These are phyloP conservation scores for Rhododendron molle DNA, from an alignment of 148 eudicot genomes.

Conservation along the genomic window DNA sequence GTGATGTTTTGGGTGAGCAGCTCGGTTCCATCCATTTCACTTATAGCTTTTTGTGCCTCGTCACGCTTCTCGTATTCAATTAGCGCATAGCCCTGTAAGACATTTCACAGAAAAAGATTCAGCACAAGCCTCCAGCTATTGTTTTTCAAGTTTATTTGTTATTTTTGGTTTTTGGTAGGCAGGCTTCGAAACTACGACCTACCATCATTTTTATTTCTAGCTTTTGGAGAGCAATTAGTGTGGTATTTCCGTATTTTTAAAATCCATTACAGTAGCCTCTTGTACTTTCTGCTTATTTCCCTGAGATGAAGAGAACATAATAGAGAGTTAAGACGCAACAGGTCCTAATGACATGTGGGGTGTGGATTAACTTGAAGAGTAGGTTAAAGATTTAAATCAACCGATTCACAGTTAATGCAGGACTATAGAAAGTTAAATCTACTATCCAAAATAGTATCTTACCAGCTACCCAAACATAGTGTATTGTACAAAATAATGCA, in stretches of 20 bases:
- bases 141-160: neutral
- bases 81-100: conserved; percentile 78
- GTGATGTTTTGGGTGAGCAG: conserved; percentile 64
- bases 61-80: conserved; percentile 71
- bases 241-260: neutral
- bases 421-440: neutral
- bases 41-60: conserved; percentile 71
- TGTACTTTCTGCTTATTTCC: neutral
- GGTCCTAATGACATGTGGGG: neutral
- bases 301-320: neutral
- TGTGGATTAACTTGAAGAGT: neutral
- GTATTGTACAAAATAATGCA: neutral
- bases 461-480: neutral
- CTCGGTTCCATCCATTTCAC: conserved; percentile 53
- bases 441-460: neutral
- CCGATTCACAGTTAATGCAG: neutral
- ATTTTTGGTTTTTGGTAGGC: neutral
- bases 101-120: conserved; percentile 1
- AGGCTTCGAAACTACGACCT: neutral
- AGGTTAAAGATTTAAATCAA: neutral
- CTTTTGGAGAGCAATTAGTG: neutral
- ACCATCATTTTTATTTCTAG: neutral
- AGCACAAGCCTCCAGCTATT: neutral
- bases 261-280: neutral
- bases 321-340: neutral